These are phyloP conservation scores for Cryptococcus maquisensis DNA, from an alignment of 1,284 basidiomycete species.

Conservation along the genomic window DNA sequence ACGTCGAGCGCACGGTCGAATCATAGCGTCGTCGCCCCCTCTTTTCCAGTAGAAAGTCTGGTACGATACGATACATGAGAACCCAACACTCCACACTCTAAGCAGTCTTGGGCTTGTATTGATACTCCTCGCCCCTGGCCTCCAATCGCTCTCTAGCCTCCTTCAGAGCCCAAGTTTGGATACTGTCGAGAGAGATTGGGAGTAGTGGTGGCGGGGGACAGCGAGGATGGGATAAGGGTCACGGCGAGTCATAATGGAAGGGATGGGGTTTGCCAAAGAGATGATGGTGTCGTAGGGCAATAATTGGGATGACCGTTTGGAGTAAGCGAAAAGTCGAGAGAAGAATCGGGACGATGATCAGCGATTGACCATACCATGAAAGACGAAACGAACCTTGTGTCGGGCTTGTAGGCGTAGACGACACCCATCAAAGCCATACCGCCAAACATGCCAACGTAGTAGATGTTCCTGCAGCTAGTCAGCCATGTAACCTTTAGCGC, in stretches of 20 bases:
- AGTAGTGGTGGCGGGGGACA: neutral
- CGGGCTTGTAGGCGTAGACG: constrained; percentile 88
- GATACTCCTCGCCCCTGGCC: constrained; percentile 75
- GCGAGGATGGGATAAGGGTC: neutral
- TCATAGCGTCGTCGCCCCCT: too few species aligned
- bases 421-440: constrained; percentile 72
- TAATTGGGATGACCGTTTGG: neutral
- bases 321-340: neutral
- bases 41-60: too few species aligned
- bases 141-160: constrained; percentile 86
- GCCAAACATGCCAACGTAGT: constrained; percentile 88
- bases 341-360: neutral
- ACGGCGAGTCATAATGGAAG: neutral
- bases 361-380: neutral
- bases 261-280: neutral
- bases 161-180: constrained; percentile 82
- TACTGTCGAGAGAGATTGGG: constrained; percentile 51
- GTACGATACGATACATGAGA: too few species aligned
- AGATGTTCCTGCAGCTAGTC: constrained; percentile 53
- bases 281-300: neutral
- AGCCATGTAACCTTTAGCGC: neutral
- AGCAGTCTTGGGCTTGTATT: constrained; percentile 59
- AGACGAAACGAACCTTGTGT: constrained; percentile 70
- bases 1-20: too few species aligned
- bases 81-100: constrained; percentile 1